Base-by-base conservation (phyloP, 331 rosid species). In the Quercus tomentella region DNA sequence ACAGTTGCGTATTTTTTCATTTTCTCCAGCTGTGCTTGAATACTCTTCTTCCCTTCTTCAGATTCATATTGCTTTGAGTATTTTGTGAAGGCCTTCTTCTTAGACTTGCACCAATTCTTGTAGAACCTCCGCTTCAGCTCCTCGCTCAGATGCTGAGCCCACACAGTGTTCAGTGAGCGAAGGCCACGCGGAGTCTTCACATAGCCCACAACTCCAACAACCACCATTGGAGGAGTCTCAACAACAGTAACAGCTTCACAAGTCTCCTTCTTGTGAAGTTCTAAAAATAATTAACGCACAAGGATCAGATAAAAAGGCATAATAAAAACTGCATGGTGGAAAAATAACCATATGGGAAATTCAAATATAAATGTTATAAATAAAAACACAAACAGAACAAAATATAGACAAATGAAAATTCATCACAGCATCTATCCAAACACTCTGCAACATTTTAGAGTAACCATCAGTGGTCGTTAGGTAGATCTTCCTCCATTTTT, bases 171-270 rank as follows among this genome's bases (percentile, higher is more conserved):
- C 89, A 90, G 43, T 1, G 91, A 81, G 0, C 92, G 87, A 45
- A 90, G 89, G 45, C 94, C 94, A n/a, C 94, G 92, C 0, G 94
- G 94, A 68, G 94, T 90, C 70, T 86, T 90, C 78, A 88, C 92
- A 10, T 90, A 90, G 57, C 94, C 94, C 4, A 90, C 94, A 77
- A 90, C 91, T 43, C 94, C 94, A 60, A 88, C 94, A 80, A 90
- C 68, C 23, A 90, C 87, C 89, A 90, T 80, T 2, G 94, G 92
- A 81, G 94, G 94, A n/a, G 89, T 87, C 80, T 90, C 94, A 66
- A 90, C 78, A 45, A 90, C 83, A 4, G 92, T 90, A 0, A 90
- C 94, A 2, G 92, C 91, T 45, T 90, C 94, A 10, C 94, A 90
- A 0, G 94, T 85, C 82, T 90, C 92, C 89, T 90, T 90, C 87